Base-by-base conservation (phyloP, 495 filamentous ascomycete genomes). In the Cetradonia linearis region DNA sequence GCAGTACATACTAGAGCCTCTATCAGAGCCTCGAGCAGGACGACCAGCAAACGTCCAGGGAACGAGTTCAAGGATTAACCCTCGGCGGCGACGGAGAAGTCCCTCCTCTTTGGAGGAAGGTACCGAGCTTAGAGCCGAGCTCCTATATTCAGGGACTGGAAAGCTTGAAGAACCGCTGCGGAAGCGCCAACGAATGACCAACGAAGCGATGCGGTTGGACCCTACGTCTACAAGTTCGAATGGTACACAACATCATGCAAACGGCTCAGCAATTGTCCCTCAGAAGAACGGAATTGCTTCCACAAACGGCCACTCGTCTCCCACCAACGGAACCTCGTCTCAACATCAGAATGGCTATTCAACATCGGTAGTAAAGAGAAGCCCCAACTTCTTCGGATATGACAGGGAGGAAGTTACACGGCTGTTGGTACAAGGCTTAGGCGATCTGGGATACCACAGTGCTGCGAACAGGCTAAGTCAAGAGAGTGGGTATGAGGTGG, bases 401-500 rank as follows among this genome's bases (percentile, higher is more conserved):
- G 85, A 91, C 69, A 84, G 90, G 68, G 92, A 94, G 74, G 91
- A 99, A 73, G 85, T 97, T 13, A 93, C 93, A 8, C 79, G 93
- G 55, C 87, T 99, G 56, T 71, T 96, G 63, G 94, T 97, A 65
- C 93, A 99, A 71, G 87, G 89, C 37, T 73, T 99, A 53, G 77
- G 80, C 27, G 93, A 97, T 70, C 72, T 97, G 70, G 93, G 92
- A 2, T 96, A 97, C 70, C 75, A 82, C 58, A 76, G 72, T 7
- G 86, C 92, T 28, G 93, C 94, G 36, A 76, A 80, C 23, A 79
- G 74, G 61, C 76, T 99, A 59, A 83, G 79, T 67, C 76, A 83
- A 57, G 89, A 92, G 72, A 96, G 91, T 66, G 92, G 92, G 7
- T 95, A 82, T 71, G 82, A 91, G 68, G 77, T 99, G 60, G 93